phyloP scores from a whole-genome alignment of 225 moss, liverwort and hornwort genomes.

The Physcomitrellopsis africana region DNA sequence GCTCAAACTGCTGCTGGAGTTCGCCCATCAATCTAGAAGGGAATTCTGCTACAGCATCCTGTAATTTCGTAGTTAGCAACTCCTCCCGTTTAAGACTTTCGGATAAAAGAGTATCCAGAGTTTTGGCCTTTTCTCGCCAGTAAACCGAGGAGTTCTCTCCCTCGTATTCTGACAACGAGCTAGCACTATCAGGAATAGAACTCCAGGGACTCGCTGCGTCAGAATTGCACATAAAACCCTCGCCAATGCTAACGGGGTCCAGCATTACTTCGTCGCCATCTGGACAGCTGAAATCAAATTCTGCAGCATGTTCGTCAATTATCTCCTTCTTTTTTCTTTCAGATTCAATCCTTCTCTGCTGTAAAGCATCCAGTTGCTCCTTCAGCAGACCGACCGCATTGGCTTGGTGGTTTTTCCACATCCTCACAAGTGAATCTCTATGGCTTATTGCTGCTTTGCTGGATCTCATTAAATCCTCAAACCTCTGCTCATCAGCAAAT shows the following conservation, averaged over 20 bases:
- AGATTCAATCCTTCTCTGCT: constrained; percentile 43
- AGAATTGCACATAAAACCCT: constrained; percentile 36
- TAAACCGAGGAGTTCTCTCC: constrained; percentile 55
- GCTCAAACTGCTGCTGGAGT: constrained; percentile 52
- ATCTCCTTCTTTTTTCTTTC: constrained; percentile 40
- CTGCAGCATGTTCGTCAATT: constrained; percentile 24
- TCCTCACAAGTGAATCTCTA: constrained; percentile 38
- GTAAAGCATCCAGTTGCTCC: constrained; percentile 40
- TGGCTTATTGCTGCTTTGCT: constrained; percentile 41
- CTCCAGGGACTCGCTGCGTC: constrained; percentile 50
- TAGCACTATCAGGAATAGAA: constrained; percentile 51
- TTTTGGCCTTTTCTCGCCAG: constrained; percentile 65
- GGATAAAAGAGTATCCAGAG: constrained; percentile 42
- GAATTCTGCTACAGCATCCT: constrained; percentile 33
- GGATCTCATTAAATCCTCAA: constrained; percentile 41
- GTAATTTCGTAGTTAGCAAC: constrained; percentile 40
- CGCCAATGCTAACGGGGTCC: constrained; percentile 35
- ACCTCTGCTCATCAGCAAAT: constrained; percentile 43
- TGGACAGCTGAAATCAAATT: constrained; percentile 19
- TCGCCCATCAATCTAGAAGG: constrained; percentile 39
- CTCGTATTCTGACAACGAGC: constrained; percentile 48
- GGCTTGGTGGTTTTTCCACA: constrained; percentile 45
- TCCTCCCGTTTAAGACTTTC: constrained; percentile 71
- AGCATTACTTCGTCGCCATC: constrained; percentile 44
- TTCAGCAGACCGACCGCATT: constrained; percentile 40